A percentile compares a stretch with the other conserved stretches of the same genome.
These are phyloP conservation scores for Tympanopsis confertula DNA, from an alignment of 2,329 filamentous ascomycete genomes.

Conservation along the genomic window DNA sequence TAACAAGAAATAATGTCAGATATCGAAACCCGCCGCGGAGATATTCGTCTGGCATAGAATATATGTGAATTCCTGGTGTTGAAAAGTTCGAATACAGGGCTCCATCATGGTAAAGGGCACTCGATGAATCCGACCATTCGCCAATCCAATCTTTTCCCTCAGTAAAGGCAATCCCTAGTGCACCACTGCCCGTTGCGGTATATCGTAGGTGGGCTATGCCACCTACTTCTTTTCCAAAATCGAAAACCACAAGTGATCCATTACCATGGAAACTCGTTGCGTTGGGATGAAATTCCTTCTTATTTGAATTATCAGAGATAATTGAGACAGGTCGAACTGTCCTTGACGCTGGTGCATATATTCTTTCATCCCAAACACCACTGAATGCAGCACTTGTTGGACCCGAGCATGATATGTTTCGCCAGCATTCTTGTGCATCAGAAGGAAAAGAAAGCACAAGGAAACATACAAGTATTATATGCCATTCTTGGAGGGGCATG, in stretches of 20 bases:
- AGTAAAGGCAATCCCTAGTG: constrained; percentile 26
- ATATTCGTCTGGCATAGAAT: constrained; percentile 22
- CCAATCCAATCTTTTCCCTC: constrained; percentile 28
- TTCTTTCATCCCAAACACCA: not conserved
- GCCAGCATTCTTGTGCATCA: not conserved
- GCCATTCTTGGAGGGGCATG: too few species aligned
- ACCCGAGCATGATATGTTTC: not conserved
- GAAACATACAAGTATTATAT: not conserved
- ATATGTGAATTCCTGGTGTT: constrained; percentile 16
- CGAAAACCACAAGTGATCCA: not conserved
- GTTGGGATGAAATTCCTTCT: not conserved
- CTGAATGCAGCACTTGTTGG: not conserved
- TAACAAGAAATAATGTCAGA: constrained; percentile 23
- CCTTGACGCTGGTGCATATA: not conserved
- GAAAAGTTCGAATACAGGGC: constrained; percentile 22
- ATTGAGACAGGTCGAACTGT: not conserved
- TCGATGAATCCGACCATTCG: constrained; percentile 25
- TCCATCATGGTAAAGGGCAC: constrained; percentile 21
- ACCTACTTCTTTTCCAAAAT: not conserved
- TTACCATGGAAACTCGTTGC: not conserved
- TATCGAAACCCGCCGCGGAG: constrained; percentile 31
- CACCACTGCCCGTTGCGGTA: constrained; percentile 10
- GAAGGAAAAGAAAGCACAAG: not conserved
- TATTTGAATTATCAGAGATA: not conserved
- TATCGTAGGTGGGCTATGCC: not conserved